Evolutionary conservation across 768 basidiomycete genomes (phyloP).

Genomic region (Pleurotus citrinopileatus): DNA sequence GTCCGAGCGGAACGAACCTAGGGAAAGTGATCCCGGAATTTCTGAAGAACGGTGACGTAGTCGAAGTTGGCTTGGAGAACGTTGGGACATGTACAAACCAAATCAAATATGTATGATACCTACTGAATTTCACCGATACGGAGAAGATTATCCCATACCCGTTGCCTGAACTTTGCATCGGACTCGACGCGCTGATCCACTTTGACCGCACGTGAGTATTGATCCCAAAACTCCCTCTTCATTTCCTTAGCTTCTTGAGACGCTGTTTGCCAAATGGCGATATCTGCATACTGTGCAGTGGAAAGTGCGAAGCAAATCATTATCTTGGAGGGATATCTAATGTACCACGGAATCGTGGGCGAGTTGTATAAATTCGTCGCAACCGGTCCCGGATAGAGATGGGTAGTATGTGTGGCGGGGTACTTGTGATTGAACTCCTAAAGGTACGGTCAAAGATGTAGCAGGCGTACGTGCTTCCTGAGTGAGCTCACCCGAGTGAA

Average conservation of each 20-base stretch:
- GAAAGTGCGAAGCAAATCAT: not conserved
- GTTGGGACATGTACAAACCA: constrained; percentile 36
- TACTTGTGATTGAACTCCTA: not conserved
- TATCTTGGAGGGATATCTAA: not conserved
- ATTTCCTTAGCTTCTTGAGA: not conserved
- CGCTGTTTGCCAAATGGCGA: not conserved
- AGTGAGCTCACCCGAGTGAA: not conserved
- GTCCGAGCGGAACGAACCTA: constrained; percentile 32
- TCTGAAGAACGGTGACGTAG: constrained; percentile 34
- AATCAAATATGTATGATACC: constrained; percentile 25
- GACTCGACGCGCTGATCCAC: not conserved
- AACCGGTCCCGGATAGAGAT: not conserved
- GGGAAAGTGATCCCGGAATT: constrained; percentile 31
- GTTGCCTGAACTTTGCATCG: not conserved
- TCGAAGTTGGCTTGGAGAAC: constrained; percentile 35
- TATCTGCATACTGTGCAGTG: not conserved
- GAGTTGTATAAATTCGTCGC: not conserved
- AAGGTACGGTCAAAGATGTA: not conserved
- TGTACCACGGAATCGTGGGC: not conserved
- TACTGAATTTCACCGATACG: not conserved
- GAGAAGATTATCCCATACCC: not conserved
- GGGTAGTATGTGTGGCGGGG: not conserved
- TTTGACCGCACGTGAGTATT: not conserved
- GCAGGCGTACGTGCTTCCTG: not conserved
- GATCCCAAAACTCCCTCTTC: constrained; percentile 1